Percentiles rank a stretch among this genome's conserved stretches.
Evolutionary conservation across 345 rosid species (phyloP).

Genomic region (Gossypium mustelinum): DNA sequence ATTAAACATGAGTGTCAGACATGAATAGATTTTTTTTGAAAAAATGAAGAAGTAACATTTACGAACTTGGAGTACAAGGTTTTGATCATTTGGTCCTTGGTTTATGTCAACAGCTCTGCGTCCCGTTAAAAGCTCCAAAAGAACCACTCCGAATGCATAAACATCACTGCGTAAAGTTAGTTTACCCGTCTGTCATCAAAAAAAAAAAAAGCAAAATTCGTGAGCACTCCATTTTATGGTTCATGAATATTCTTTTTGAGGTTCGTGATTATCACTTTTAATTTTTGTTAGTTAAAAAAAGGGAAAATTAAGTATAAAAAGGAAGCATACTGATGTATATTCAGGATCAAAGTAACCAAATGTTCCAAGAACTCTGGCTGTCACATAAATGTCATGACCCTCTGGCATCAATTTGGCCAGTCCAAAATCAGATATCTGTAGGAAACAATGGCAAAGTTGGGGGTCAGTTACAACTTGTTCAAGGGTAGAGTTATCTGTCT

Average conservation of each 20-base stretch:
- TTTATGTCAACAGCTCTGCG: conserved; percentile 89
- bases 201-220: background rate
- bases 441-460: background rate
- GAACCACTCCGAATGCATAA: conserved; percentile 96
- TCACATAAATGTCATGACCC: conserved; percentile 1
- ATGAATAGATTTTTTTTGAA: background rate
- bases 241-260: too few relatives aligned
- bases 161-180: conserved; percentile 94
- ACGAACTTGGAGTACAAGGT: conserved; percentile 85
- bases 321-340: background rate
- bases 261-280: too few relatives aligned
- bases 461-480: too few relatives aligned
- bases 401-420: background rate
- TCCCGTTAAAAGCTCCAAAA: conserved; percentile 89
- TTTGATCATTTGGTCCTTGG: conserved; percentile 84
- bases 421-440: conserved; percentile 6
- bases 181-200: conserved; percentile 71
- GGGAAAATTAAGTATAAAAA: too few relatives aligned
- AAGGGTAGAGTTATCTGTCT: too few relatives aligned
- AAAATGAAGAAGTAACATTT: background rate
- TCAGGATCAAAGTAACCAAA: conserved; percentile 4
- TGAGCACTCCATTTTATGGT: too few relatives aligned
- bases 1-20: background rate
- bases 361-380: background rate
- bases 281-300: too few relatives aligned